Evolutionary conservation across 805 yeast genomes (phyloP).

Genomic region (Ogataea trehalophila): DNA sequence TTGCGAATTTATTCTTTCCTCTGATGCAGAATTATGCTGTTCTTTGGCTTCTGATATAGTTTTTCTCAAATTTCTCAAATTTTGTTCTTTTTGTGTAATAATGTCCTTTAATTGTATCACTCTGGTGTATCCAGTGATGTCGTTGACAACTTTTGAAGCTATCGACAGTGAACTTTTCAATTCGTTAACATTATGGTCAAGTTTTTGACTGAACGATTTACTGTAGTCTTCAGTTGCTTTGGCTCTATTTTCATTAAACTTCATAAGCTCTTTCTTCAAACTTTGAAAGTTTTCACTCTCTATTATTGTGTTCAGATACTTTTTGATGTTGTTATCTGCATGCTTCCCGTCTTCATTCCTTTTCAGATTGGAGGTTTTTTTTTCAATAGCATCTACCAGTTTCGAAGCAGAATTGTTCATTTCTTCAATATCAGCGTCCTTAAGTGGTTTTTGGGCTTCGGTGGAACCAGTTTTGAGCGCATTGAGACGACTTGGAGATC

Average conservation of each 20-base stretch:
- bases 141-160: conserved; percentile 71
- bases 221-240: conserved; percentile 28
- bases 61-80: conserved; percentile 43
- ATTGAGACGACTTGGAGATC: background rate
- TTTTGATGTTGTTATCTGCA: conserved; percentile 3
- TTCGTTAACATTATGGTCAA: conserved; percentile 48
- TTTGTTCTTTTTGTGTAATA: conserved; percentile 53
- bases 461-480: background rate
- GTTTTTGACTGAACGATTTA: conserved; percentile 36
- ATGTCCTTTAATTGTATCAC: conserved; percentile 66
- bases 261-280: conserved; percentile 27
- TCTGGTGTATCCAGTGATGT: conserved; percentile 84
- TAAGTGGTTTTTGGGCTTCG: background rate
- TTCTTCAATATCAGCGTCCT: background rate
- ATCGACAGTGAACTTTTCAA: conserved; percentile 53
- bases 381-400: background rate
- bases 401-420: background rate
- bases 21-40: conserved; percentile 55
- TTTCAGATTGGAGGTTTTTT: background rate
- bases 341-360: conserved; percentile 2
- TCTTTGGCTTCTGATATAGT: conserved; percentile 45
- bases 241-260: conserved; percentile 22
- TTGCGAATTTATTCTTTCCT: conserved; percentile 64
- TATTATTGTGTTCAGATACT: conserved; percentile 24
- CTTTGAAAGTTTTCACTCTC: conserved; percentile 30